Evolutionary conservation across 106 monocot genomes (phyloP).

Genomic region (Platanthera zijinensis): DNA sequence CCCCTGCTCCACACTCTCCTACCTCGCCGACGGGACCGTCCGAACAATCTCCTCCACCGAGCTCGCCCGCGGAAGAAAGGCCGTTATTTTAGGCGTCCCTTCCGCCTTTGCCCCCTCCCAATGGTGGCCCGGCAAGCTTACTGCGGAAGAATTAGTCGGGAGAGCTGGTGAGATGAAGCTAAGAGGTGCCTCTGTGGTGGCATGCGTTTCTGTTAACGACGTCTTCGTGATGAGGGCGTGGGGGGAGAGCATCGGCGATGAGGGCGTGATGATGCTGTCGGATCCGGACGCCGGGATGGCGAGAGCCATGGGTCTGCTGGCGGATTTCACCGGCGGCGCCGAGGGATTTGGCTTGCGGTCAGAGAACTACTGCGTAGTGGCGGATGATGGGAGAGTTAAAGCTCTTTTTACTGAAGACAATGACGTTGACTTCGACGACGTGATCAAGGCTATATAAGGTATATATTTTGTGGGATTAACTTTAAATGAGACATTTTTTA

Average conservation of each 20-base stretch:
- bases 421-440: constrained; percentile 2
- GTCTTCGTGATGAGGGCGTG: constrained; percentile 31
- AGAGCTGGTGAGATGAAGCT: constrained; percentile 7
- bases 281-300: constrained; percentile 20
- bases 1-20: constrained; percentile 12
- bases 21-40: constrained; percentile 7
- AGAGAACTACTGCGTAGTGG: constrained; percentile 15
- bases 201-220: constrained; percentile 24
- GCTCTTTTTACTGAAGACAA: constrained; percentile 1
- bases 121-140: background rate
- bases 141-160: background rate
- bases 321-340: constrained; percentile 10
- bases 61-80: constrained; percentile 6
- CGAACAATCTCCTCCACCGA: constrained; percentile 9
- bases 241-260: constrained; percentile 18
- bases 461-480: background rate
- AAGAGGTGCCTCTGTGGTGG: constrained; percentile 5
- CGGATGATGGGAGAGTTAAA: constrained; percentile 10
- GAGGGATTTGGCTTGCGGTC: constrained; percentile 22
- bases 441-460: constrained; percentile 9
- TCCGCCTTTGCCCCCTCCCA: constrained; percentile 10
- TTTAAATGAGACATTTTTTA: background rate
- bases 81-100: constrained; percentile 15
- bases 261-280: constrained; percentile 18
- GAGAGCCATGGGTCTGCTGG: constrained; percentile 11